phyloP scores from a whole-genome alignment of 1,139 yeast genomes.

The Insectozyma bohioensis region DNA sequence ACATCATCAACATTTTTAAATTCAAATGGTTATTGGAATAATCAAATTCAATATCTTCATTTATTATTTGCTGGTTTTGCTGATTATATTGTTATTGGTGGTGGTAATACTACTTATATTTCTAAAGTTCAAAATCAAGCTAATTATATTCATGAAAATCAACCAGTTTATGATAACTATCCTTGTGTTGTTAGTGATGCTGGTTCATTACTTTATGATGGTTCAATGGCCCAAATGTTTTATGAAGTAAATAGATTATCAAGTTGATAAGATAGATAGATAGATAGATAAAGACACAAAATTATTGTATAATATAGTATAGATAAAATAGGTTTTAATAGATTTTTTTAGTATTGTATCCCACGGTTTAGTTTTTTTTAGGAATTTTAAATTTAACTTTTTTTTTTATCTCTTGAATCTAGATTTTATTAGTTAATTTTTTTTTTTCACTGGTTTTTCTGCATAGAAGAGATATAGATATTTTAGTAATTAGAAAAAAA shows the following conservation, averaged over 20 bases:
- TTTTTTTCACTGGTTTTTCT: too few species aligned
- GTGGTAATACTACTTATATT: slow-evolving; percentile 12
- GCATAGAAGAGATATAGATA: too few species aligned
- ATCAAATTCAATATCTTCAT: slow-evolving; percentile 23
- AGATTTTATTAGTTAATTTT: too few species aligned
- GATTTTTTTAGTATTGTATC: too few species aligned
- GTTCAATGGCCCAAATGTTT: slow-evolving; percentile 27
- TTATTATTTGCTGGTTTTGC: slow-evolving; percentile 25
- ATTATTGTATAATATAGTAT: too few species aligned
- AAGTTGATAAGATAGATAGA: too few species aligned
- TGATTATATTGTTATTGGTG: slow-evolving; percentile 19
- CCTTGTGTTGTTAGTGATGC: neutral
- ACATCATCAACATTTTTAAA: slow-evolving; percentile 23
- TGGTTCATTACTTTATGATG: slow-evolving; percentile 23
- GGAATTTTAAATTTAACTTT: too few species aligned
- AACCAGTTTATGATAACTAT: neutral
- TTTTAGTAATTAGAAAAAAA: too few species aligned
- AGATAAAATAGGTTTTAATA: too few species aligned
- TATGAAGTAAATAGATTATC: slow-evolving; percentile 14
- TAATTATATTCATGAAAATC: slow-evolving; percentile 18
- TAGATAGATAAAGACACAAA: too few species aligned
- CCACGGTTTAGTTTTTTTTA: too few species aligned
- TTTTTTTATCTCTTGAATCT: too few species aligned
- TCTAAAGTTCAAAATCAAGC: slow-evolving; percentile 24
- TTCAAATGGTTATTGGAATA: slow-evolving; percentile 27